Conservation (phyloP, 2,329 filamentous ascomycete species). For the Fusarium sp. region DNA sequence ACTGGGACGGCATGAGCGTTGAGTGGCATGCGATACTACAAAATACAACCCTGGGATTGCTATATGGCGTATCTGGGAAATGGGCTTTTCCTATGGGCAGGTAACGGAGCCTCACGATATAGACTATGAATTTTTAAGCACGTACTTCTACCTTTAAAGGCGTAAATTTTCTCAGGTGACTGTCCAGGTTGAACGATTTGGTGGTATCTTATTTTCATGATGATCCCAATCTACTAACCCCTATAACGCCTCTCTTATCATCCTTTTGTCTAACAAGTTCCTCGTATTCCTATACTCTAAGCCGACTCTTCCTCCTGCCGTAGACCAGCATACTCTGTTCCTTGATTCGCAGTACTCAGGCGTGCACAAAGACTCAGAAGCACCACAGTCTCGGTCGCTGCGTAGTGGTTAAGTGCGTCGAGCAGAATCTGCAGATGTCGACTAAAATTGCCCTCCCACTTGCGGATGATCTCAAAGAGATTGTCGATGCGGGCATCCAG, state of each 20-base stretch:
- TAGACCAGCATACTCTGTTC: slow-evolving; percentile 74
- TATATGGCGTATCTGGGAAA: slow-evolving; percentile 26
- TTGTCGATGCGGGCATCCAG: slow-evolving; percentile 74
- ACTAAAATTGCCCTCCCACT: slow-evolving; percentile 95
- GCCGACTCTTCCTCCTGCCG: slow-evolving; percentile 70
- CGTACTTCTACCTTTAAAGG: neutral
- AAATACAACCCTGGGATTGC: slow-evolving; percentile 42
- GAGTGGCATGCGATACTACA: slow-evolving; percentile 39
- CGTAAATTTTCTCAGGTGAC: neutral
- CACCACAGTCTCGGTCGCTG: slow-evolving; percentile 96
- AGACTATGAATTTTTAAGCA: slow-evolving; percentile 31
- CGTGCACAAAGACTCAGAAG: slow-evolving; percentile 89
- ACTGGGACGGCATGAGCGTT: slow-evolving; percentile 38
- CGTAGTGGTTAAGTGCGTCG: slow-evolving; percentile 96
- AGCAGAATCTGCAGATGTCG: slow-evolving; percentile 93
- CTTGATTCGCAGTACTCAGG: slow-evolving; percentile 85
- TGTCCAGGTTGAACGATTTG: slow-evolving; percentile 32
- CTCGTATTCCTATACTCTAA: slow-evolving; percentile 12
- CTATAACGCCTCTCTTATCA: slow-evolving; percentile 41
- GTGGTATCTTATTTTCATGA: slow-evolving; percentile 48
- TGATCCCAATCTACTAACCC: slow-evolving; percentile 37
- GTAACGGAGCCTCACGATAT: slow-evolving; percentile 24
- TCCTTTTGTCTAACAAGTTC: slow-evolving; percentile 7
- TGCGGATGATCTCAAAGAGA: slow-evolving; percentile 87
- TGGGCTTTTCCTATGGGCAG: slow-evolving; percentile 13